Conservation (phyloP, 208 protist species). For the Wallacemonas rigidus region DNA sequence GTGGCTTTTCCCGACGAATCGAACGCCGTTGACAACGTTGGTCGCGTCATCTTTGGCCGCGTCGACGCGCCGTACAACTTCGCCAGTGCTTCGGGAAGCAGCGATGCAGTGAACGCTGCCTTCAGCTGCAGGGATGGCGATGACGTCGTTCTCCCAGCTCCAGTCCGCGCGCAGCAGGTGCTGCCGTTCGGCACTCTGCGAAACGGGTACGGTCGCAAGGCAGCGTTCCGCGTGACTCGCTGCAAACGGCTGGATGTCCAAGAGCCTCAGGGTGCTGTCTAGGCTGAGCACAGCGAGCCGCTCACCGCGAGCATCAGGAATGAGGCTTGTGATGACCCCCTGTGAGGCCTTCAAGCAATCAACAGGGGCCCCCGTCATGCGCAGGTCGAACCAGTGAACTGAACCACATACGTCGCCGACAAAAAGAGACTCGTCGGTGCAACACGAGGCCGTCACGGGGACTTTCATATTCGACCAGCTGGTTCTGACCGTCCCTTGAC, state of each 20-base stretch:
- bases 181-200: constrained; percentile 30
- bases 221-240: constrained; percentile 52
- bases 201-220: constrained; percentile 33
- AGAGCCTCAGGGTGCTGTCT: constrained; percentile 37
- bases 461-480: constrained; percentile 36
- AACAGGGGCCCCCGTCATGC: constrained; percentile 27
- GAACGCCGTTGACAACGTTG: constrained; percentile 3
- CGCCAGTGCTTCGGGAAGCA: not conserved
- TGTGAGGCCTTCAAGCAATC: constrained; percentile 15
- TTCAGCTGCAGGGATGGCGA: constrained; percentile 31
- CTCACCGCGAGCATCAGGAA: constrained; percentile 1
- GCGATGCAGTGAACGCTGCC: constrained; percentile 27
- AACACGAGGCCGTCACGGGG: constrained; percentile 56
- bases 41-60: not conserved
- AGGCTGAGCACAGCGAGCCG: constrained; percentile 50
- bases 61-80: not conserved
- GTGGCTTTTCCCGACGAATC: not conserved
- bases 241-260: constrained; percentile 79
- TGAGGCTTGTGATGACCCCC: constrained; percentile 37
- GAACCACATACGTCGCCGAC: constrained; percentile 68
- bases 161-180: constrained; percentile 50
- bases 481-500: constrained; percentile 18
- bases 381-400: constrained; percentile 69
- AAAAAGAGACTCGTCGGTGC: constrained; percentile 52
- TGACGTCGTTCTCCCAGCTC: constrained; percentile 14